Conservation (phyloP, 2,329 filamentous ascomycete genomes). For the Clonostachys rhizophaga region DNA sequence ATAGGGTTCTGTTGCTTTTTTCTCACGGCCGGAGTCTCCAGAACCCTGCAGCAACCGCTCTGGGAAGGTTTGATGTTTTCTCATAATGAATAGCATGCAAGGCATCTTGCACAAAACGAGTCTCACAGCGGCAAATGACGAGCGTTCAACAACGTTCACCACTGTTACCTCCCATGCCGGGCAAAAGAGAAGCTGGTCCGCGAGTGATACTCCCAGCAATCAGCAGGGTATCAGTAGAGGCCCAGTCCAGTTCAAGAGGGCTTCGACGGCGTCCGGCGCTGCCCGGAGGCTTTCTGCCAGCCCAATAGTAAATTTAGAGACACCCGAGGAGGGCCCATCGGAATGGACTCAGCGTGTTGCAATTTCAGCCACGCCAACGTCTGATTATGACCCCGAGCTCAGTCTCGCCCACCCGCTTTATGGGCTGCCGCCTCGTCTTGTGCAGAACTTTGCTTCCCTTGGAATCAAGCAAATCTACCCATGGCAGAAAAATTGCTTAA, state of each 20-base stretch:
- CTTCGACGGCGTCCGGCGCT: conserved; percentile 20
- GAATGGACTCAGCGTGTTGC: conserved; percentile 53
- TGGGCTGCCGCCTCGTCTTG: conserved; percentile 52
- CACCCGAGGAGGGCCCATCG: conserved; percentile 20
- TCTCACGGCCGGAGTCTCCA: too few relatives aligned
- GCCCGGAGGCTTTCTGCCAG: conserved; percentile 31
- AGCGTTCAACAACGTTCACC: conserved; percentile 23
- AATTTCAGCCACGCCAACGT: conserved; percentile 48
- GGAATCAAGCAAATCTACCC: conserved; percentile 74
- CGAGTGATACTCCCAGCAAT: conserved; percentile 6
- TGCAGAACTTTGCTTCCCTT: conserved; percentile 58
- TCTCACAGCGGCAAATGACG: conserved; percentile 35
- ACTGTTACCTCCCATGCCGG: conserved; percentile 37
- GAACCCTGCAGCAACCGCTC: too few relatives aligned
- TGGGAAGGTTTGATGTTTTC: too few relatives aligned
- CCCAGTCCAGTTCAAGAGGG: conserved; percentile 22
- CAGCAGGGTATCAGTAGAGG: conserved; percentile 3
- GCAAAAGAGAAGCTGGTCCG: conserved; percentile 37
- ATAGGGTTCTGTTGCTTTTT: too few relatives aligned
- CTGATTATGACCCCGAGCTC: conserved; percentile 47
- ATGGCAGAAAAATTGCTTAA: conserved; percentile 73
- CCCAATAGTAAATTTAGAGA: conserved; percentile 32
- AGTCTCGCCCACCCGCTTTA: conserved; percentile 61
- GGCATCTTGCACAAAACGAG: conserved; percentile 45
- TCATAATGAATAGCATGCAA: conserved; percentile 31